A percentile compares a stretch with the other conserved stretches of the same genome.
Evolutionary conservation across 2,329 filamentous ascomycete genomes (phyloP).

Genomic region (Metarhizium sp.): DNA sequence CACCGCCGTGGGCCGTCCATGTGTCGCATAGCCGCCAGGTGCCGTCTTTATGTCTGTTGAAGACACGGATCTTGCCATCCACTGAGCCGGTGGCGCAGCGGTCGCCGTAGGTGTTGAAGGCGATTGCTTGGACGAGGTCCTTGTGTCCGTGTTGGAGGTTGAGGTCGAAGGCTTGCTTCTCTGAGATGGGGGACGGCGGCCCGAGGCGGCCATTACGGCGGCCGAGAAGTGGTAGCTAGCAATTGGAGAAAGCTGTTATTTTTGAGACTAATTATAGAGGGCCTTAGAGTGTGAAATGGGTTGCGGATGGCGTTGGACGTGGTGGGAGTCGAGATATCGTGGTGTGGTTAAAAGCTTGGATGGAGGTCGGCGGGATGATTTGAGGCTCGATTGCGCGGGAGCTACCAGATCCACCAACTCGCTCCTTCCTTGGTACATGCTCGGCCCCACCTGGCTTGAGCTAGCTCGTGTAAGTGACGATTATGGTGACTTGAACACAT

Average conservation of each 20-base stretch:
- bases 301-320: not conserved
- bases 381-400: not conserved
- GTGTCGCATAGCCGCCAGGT: constrained; percentile 75
- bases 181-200: constrained; percentile 30
- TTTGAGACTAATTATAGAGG: not conserved
- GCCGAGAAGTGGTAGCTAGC: not conserved
- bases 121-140: constrained; percentile 73
- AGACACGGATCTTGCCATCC: constrained; percentile 88
- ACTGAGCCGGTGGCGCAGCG: constrained; percentile 86
- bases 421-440: too few relatives aligned
- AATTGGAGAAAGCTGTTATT: too few relatives aligned
- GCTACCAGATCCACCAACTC: too few relatives aligned
- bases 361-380: not conserved
- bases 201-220: constrained; percentile 19
- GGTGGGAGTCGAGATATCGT: not conserved
- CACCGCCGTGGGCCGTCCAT: constrained; percentile 83
- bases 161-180: constrained; percentile 41
- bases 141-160: constrained; percentile 67
- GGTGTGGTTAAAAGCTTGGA: not conserved
- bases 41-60: constrained; percentile 71
- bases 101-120: constrained; percentile 88
- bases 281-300: not conserved
- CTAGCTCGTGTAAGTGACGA: too few relatives aligned
- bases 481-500: too few relatives aligned
- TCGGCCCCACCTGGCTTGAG: too few relatives aligned